phyloP scores from a whole-genome alignment of 306 rosid genomes.

The Quercus robur region DNA sequence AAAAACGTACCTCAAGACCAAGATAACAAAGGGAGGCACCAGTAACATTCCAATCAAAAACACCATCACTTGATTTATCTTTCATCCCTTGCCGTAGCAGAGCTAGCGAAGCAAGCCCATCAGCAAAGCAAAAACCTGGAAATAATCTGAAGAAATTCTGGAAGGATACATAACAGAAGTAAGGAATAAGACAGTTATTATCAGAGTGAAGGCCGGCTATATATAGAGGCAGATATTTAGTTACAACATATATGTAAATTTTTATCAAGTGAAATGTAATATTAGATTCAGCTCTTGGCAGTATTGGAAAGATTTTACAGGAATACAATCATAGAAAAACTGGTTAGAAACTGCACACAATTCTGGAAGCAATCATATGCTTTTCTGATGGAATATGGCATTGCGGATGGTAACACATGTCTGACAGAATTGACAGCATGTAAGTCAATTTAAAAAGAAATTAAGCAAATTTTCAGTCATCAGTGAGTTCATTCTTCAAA shows the following conservation, averaged over 20 bases:
- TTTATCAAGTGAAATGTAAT: not conserved
- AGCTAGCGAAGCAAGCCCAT: slow-evolving; percentile 96
- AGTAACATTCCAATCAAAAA: slow-evolving; percentile 90
- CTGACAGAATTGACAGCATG: not conserved
- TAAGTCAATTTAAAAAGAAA: not conserved
- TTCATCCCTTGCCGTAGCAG: slow-evolving; percentile 97
- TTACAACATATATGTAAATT: not conserved
- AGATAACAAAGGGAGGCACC: slow-evolving; percentile 95
- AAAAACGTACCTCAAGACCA: slow-evolving; percentile 64
- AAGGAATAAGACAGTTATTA: slow-evolving; percentile 15
- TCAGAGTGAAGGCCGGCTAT: slow-evolving; percentile 4
- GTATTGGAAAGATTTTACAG: not conserved
- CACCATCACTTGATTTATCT: slow-evolving; percentile 72
- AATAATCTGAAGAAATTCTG: slow-evolving; percentile 95
- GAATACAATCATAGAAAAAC: not conserved
- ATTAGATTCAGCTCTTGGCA: not conserved
- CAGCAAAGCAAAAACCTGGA: slow-evolving; percentile 98
- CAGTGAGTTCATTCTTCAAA: not conserved
- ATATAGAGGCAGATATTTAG: not conserved
- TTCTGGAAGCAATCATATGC: not conserved
- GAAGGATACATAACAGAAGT: slow-evolving; percentile 26
- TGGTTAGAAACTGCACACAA: not conserved
- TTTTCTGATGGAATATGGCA: not conserved
- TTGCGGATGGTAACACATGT: not conserved
- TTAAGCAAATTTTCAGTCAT: not conserved